Evolutionary conservation across 2,329 filamentous ascomycete species (phyloP), one percentile per base, ranked within the genome.

Genomic region (Sordariomycetes sp.): DNA sequence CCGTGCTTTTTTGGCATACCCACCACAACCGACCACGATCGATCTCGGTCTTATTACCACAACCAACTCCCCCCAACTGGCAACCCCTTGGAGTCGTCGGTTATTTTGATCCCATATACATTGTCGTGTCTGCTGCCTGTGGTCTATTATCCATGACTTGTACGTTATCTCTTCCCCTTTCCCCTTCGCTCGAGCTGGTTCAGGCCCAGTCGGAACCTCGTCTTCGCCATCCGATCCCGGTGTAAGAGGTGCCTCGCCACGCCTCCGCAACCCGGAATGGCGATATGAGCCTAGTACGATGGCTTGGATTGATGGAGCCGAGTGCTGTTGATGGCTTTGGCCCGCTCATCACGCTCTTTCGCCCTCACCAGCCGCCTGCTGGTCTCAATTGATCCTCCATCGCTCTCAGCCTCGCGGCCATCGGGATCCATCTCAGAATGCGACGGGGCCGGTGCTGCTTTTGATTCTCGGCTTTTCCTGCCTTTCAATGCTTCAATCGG

Each of bases 371-470:
- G 43, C 35, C 22, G 20, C 34, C 20, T 55, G 7, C 46, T 28
- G 51, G 52, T 22, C 63, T 62, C 75, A 77, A 79, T 81, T 72
- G 73, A 72, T 65, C 69, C 61, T 66, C 64, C 68, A 71, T 69
- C 72, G 65, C 65, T 66, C 67, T 72, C 76, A 78, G 76, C 76
- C 76, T 79, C 65, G 74, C 68, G 70, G 73, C 72, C 74, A 74
- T 75, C 74, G 66, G 72, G 66, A 63, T 71, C 69, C 65, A 68
- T 69, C 65, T 67, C 64, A 62, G 64, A 63, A 74, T 76, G 74
- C 75, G 74, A 76, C 72, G 74, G 72, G 63, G 65, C 67, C 66
- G 65, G 69, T 68, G 70, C 65, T 62, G 67, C 62, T 62, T 68
- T 66, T 63, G 64, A 67, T 62, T 60, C 53, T 59, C 60, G 61